Conservation (phyloP, 2,329 filamentous ascomycete genomes). For the Hyphodiscus sp. region DNA sequence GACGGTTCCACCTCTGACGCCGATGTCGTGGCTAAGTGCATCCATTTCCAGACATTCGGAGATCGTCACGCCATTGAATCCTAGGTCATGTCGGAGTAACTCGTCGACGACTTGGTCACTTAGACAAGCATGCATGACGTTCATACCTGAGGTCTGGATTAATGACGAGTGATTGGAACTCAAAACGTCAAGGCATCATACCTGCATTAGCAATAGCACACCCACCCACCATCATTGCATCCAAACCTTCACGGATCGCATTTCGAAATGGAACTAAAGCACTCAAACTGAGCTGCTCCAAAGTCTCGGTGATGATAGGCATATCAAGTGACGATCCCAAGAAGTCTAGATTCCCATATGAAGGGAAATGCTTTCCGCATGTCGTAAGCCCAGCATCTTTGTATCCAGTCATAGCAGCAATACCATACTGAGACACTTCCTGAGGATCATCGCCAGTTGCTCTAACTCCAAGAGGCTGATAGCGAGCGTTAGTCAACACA, state of each 20-base stretch:
- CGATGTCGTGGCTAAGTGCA: slow-evolving; percentile 87
- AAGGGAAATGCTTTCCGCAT: slow-evolving; percentile 94
- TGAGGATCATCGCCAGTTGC: slow-evolving; percentile 90
- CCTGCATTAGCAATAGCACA: slow-evolving; percentile 75
- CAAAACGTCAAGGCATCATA: slow-evolving; percentile 4
- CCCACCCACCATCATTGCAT: slow-evolving; percentile 93
- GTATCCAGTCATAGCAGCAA: slow-evolving; percentile 86
- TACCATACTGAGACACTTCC: slow-evolving; percentile 87
- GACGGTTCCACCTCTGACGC: slow-evolving; percentile 92
- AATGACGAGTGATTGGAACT: not conserved
- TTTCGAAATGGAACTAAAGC: slow-evolving; percentile 88
- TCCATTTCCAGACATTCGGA: slow-evolving; percentile 98
- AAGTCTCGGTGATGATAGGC: slow-evolving; percentile 88
- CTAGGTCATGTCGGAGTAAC: slow-evolving; percentile 77
- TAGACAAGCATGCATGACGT: slow-evolving; percentile 93
- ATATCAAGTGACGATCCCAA: slow-evolving; percentile 86
- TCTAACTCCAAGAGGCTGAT: slow-evolving; percentile 83
- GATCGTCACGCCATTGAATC: slow-evolving; percentile 86
- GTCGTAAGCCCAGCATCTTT: slow-evolving; percentile 84
- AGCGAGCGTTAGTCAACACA: slow-evolving; percentile 86
- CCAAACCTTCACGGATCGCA: slow-evolving; percentile 77
- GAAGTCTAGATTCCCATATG: slow-evolving; percentile 92
- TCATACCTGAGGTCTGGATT: slow-evolving; percentile 59
- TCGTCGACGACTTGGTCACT: slow-evolving; percentile 95
- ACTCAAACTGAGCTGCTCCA: slow-evolving; percentile 88